Percentiles rank a stretch among this genome's conserved stretches.
phyloP scores from a whole-genome alignment of 768 basidiomycete species.

The Peribolospora kevripleyi region DNA sequence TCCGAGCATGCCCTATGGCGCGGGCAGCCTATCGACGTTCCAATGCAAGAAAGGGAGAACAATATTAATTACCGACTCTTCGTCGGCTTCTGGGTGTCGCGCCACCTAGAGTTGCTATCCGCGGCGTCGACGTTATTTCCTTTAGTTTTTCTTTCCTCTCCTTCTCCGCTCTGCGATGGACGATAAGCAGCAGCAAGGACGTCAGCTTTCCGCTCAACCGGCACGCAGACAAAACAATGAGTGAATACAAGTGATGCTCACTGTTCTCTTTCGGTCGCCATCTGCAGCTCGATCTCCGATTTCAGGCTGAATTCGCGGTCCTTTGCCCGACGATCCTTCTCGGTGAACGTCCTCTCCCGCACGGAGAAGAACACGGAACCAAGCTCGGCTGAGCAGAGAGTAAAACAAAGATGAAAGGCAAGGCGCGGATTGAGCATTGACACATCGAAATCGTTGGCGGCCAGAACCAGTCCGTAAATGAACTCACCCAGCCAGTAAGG shows the following conservation, averaged over 20 bases:
- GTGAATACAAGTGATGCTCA: constrained; percentile 10
- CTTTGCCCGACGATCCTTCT: constrained; percentile 35
- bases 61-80: no score
- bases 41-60: no score
- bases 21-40: no score
- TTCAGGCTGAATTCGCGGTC: constrained; percentile 77
- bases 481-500: constrained; percentile 80
- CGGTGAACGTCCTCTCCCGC: constrained; percentile 93
- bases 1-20: no score
- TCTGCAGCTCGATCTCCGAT: constrained; percentile 77
- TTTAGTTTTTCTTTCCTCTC: constrained; percentile 6
- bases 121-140: constrained; percentile 10
- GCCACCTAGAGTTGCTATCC: constrained; percentile 8
- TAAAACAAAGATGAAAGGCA: constrained; percentile 6
- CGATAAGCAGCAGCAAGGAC: no score
- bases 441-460: not conserved
- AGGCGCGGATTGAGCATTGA: not conserved
- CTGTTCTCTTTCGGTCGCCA: constrained; percentile 33
- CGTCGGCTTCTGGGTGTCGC: no score
- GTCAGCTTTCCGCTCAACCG: constrained; percentile 9
- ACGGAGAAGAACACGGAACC: constrained; percentile 95
- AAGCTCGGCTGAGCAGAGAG: not conserved
- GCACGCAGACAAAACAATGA: constrained; percentile 7
- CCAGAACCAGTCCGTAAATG: not conserved
- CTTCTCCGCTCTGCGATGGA: constrained; percentile 4